These are phyloP conservation scores for Hyaloscypha variabilis DNA, from an alignment of 495 filamentous ascomycete species.

Conservation along the genomic window DNA sequence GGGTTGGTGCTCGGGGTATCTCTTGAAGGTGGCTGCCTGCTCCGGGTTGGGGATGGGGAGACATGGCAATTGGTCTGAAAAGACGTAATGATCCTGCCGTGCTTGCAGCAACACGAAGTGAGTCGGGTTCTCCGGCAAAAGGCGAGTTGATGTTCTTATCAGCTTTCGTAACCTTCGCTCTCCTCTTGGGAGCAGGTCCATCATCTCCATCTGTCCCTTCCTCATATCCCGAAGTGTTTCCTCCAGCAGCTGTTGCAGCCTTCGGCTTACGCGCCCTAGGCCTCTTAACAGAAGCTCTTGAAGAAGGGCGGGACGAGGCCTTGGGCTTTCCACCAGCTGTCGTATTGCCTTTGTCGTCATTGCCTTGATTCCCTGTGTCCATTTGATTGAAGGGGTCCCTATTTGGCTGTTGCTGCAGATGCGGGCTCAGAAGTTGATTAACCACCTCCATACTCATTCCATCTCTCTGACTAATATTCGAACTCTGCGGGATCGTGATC, in stretches of 20 bases:
- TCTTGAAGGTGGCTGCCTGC: conserved; percentile 65
- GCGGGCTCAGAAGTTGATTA: conserved; percentile 34
- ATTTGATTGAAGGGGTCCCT: conserved; percentile 18
- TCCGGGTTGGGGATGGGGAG: conserved; percentile 38
- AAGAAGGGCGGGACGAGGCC: conserved; percentile 39
- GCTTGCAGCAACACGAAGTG: conserved; percentile 84
- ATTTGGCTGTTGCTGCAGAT: conserved; percentile 16
- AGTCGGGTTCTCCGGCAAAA: conserved; percentile 72
- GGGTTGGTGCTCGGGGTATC: conserved; percentile 79
- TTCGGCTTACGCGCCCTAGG: conserved; percentile 49
- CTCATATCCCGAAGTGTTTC: conserved; percentile 69
- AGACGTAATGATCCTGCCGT: conserved; percentile 86
- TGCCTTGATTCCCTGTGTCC: conserved; percentile 12
- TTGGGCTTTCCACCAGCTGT: conserved; percentile 11
- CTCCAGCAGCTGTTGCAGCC: conserved; percentile 41
- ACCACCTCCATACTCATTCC: conserved; percentile 35
- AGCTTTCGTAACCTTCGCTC: conserved; percentile 72
- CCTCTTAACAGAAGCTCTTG: conserved; percentile 46
- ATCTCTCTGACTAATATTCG: conserved; percentile 33
- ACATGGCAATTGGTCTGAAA: conserved; percentile 72
- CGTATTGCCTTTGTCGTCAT: conserved; percentile 8
- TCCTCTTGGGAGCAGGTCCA: conserved; percentile 62
- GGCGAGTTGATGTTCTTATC: conserved; percentile 68
- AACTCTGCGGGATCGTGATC: not conserved
- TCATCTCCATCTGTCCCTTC: conserved; percentile 71